phyloP scores from a whole-genome alignment of 129 eudicot genomes.

The Solidago caesia region DNA sequence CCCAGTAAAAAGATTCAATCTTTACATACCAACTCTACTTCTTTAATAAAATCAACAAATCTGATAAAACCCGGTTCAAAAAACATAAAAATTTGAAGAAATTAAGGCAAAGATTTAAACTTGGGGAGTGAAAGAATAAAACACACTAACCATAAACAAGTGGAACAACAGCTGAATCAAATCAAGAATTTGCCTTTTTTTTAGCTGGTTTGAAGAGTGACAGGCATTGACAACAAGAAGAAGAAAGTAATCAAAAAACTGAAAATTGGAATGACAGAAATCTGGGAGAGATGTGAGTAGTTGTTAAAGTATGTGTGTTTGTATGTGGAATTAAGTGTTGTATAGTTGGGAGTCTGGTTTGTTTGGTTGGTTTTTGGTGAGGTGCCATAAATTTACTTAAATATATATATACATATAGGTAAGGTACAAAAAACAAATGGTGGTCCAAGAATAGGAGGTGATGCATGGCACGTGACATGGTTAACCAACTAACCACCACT shows the following conservation, averaged over 20 bases:
- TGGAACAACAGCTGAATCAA: slow-evolving; percentile 9
- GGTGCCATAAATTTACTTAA: background rate
- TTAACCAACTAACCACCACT: background rate
- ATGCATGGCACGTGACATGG: slow-evolving; percentile 27
- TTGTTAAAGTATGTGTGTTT: too few relatives aligned
- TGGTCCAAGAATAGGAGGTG: background rate
- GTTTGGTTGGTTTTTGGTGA: slow-evolving; percentile 31
- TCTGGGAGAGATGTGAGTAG: slow-evolving; percentile 2
- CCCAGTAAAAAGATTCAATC: slow-evolving; percentile 14
- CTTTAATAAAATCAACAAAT: background rate
- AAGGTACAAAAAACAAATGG: background rate
- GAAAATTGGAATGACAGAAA: slow-evolving; percentile 14
- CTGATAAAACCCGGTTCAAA: background rate
- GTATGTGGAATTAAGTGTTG: slow-evolving; percentile 5
- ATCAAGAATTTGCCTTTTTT: too few relatives aligned
- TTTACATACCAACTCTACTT: slow-evolving; percentile 16
- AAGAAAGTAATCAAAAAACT: background rate
- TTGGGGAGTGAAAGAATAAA: background rate
- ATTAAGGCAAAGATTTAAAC: background rate
- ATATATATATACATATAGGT: too few relatives aligned
- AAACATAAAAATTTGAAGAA: slow-evolving; percentile 11
- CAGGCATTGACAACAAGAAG: background rate
- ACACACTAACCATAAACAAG: slow-evolving; percentile 29
- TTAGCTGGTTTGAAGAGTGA: too few relatives aligned
- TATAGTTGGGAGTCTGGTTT: slow-evolving; percentile 40